A percentile compares a stretch with the other conserved stretches of the same genome.
These are phyloP conservation scores for Diaporthe capsici DNA, from an alignment of 2,329 filamentous ascomycete genomes.

Conservation along the genomic window DNA sequence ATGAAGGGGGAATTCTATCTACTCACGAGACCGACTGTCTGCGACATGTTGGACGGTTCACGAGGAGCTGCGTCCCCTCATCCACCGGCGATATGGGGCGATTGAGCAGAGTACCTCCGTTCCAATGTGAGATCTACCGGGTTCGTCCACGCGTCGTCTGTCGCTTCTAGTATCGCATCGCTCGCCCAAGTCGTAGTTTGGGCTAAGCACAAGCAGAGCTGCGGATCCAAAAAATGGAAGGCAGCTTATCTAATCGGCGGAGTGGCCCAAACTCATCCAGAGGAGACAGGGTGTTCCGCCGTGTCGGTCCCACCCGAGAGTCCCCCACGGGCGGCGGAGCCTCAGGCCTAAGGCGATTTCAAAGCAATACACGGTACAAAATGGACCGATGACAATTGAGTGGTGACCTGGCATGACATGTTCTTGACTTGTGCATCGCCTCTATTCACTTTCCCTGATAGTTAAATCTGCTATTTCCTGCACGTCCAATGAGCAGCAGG, in stretches of 20 bases:
- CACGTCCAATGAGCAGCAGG: constrained; percentile 35
- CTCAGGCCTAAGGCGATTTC: constrained; percentile 37
- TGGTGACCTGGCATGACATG: constrained; percentile 26
- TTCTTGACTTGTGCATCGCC: not conserved
- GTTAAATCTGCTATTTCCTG: constrained; percentile 35
- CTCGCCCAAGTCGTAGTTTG: not conserved
- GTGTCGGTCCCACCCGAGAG: constrained; percentile 31
- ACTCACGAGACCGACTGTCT: constrained; percentile 81
- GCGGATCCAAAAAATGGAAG: constrained; percentile 37
- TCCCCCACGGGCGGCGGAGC: constrained; percentile 27
- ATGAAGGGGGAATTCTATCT: constrained; percentile 39
- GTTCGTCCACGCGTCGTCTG: constrained; percentile 16
- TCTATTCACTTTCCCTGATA: too few species aligned
- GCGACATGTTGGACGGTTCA: constrained; percentile 74
- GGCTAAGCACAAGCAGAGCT: not conserved
- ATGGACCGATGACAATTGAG: constrained; percentile 37
- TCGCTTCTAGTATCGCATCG: constrained; percentile 16
- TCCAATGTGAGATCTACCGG: constrained; percentile 4
- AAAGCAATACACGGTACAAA: constrained; percentile 39
- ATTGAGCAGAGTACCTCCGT: not conserved
- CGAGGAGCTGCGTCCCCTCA: constrained; percentile 51
- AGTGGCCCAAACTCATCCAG: constrained; percentile 41
- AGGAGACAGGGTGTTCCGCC: constrained; percentile 20
- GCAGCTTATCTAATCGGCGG: constrained; percentile 40
- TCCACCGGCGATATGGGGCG: constrained; percentile 39